phyloP scores from a whole-genome alignment of 1,284 basidiomycete species.

The Flammula alnicola region DNA sequence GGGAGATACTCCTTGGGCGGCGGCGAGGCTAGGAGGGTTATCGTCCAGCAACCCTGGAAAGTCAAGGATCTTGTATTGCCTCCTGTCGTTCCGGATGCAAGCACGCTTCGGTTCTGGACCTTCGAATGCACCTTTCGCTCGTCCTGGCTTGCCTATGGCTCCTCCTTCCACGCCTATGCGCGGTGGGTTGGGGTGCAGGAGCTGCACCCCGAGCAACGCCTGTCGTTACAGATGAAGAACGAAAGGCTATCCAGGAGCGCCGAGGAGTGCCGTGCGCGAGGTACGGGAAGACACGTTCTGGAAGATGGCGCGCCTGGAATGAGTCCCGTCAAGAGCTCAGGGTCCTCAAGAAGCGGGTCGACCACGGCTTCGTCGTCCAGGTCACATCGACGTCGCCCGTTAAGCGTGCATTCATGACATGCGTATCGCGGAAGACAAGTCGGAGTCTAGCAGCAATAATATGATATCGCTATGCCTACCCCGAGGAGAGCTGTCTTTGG shows the following conservation, averaged over 20 bases:
- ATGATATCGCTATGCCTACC: neutral
- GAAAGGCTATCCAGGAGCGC: conserved; percentile 62
- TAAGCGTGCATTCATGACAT: conserved; percentile 19
- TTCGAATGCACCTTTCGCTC: neutral
- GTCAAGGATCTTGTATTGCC: conserved; percentile 58
- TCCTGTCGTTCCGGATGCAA: neutral
- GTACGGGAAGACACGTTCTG: conserved; percentile 52
- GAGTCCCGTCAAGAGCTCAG: conserved; percentile 34
- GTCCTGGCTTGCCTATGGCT: conserved; percentile 7
- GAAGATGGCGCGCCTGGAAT: conserved; percentile 55
- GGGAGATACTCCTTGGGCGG: conserved; percentile 43
- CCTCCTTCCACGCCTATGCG: conserved; percentile 11
- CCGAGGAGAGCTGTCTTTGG: conserved; percentile 9
- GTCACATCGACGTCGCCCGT: conserved; percentile 27
- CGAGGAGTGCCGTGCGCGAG: conserved; percentile 54
- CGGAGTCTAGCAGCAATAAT: too few species aligned
- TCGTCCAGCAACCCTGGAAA: conserved; percentile 55
- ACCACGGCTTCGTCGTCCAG: too few species aligned
- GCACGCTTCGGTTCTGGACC: too few species aligned
- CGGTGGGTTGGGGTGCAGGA: neutral
- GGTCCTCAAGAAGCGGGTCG: too few species aligned
- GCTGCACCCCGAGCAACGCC: conserved; percentile 17
- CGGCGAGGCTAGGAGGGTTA: conserved; percentile 49
- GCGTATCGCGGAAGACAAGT: conserved; percentile 8
- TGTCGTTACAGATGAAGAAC: conserved; percentile 53